phyloP scores from a whole-genome alignment of 768 basidiomycete genomes.

The Mycena venus region DNA sequence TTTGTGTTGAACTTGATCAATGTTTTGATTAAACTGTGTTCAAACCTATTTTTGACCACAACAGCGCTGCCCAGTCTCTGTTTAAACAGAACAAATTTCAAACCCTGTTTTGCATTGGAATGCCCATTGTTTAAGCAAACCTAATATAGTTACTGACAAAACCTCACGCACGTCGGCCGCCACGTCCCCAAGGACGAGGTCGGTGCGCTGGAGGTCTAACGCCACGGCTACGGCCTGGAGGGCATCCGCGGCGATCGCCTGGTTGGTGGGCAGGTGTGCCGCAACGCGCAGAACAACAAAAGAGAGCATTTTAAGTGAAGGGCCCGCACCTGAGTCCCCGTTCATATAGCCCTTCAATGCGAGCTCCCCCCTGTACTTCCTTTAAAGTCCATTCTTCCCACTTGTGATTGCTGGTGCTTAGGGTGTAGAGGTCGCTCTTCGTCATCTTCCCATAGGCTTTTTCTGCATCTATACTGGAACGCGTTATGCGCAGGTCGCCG shows the following conservation, averaged over 20 bases:
- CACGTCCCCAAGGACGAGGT: not conserved
- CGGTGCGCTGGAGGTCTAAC: not conserved
- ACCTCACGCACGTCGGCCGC: not conserved
- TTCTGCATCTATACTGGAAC: not conserved
- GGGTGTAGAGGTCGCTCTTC: not conserved
- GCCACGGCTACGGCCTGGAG: not conserved
- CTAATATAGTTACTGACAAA: too few species aligned
- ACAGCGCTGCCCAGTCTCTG: too few species aligned
- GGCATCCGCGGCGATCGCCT: not conserved
- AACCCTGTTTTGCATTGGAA: too few species aligned
- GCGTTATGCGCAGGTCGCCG: too few species aligned
- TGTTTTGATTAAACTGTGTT: too few species aligned
- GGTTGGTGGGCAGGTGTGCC: not conserved
- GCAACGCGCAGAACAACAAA: not conserved
- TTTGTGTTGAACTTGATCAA: too few species aligned
- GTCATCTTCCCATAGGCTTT: not conserved
- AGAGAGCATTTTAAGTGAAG: not conserved
- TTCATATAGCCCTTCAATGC: not conserved
- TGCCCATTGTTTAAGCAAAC: too few species aligned
- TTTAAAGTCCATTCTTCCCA: not conserved
- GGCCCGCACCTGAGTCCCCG: not conserved
- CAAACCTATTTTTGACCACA: too few species aligned
- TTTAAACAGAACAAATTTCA: too few species aligned
- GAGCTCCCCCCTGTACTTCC: not conserved
- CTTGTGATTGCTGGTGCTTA: not conserved